Evolutionary conservation across 2,329 filamentous ascomycete species (phyloP).

Genomic region (Penicillium sumatraense): DNA sequence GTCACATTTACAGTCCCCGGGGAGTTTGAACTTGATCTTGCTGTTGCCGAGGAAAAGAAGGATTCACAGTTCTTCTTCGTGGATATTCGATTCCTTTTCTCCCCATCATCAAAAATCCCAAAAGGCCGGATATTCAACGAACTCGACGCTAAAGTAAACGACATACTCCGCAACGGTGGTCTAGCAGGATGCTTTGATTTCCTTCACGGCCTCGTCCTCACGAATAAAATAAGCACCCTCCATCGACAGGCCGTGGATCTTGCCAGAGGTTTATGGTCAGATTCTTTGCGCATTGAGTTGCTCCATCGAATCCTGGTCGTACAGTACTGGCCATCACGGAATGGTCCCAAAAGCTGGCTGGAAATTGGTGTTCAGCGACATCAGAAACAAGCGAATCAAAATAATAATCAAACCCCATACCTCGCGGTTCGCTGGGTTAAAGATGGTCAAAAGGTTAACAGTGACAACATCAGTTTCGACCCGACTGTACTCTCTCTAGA

Average conservation of each 20-base stretch:
- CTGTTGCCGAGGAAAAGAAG: slow-evolving; percentile 83
- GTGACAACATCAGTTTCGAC: slow-evolving; percentile 70
- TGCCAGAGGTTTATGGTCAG: slow-evolving; percentile 73
- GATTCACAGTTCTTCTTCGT: slow-evolving; percentile 91
- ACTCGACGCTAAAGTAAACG: slow-evolving; percentile 75
- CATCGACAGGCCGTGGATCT: slow-evolving; percentile 76
- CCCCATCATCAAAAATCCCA: slow-evolving; percentile 69
- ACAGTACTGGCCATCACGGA: slow-evolving; percentile 83
- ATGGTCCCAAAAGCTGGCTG: slow-evolving; percentile 83
- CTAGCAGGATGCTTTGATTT: slow-evolving; percentile 81
- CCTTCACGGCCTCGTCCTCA: slow-evolving; percentile 84
- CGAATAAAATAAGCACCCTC: slow-evolving; percentile 85
- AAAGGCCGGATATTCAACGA: slow-evolving; percentile 65
- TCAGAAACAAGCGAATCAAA: slow-evolving; percentile 5
- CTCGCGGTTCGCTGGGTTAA: slow-evolving; percentile 75
- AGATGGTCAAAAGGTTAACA: slow-evolving; percentile 74
- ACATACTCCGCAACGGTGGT: slow-evolving; percentile 69
- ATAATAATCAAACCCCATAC: slow-evolving; percentile 31
- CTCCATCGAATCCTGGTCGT: slow-evolving; percentile 82
- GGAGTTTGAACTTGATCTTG: slow-evolving; percentile 93
- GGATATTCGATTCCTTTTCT: slow-evolving; percentile 83
- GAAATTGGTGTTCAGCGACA: slow-evolving; percentile 71
- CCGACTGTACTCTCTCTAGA: slow-evolving; percentile 73
- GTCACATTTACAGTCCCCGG: slow-evolving; percentile 82
- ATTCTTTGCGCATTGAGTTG: slow-evolving; percentile 75